Base-by-base conservation (phyloP, 768 basidiomycete species). In the Austroboletus eburneus region DNA sequence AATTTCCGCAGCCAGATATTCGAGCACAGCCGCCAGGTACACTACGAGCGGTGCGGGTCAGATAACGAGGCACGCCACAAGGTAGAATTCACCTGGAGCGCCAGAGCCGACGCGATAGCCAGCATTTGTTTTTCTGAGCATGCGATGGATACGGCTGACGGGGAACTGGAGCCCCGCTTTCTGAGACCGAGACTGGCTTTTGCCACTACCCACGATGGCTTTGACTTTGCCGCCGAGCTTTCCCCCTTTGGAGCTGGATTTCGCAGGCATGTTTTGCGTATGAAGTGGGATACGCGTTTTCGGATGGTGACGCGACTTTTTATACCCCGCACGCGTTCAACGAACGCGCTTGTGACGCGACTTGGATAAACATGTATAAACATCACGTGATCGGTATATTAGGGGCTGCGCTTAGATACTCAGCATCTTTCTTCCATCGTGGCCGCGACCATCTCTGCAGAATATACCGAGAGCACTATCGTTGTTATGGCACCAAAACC, bases 1-100 rank as follows among this genome's bases (percentile, higher is more conserved):
- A 66, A 95, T 93, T 67, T 95, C 92, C 38, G 92, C 92, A 33
- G 91, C 82, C 50, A 94, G 79, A 69, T 95, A 91, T 64, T 93
- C 92, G 48, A 94, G 83, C 48, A 93, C 91, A 38, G 90, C 90
- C 43, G 90, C 91, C 54, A 93, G 84, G 70, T 94, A 94, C 39
- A 94, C 89, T 87, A 58, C 30, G n/a, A 6, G 7, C 0, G 9
- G 1, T 35, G 4, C 8, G 10, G 12, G n/a, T 47, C 23, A 29
- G 43, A 25, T 14, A 2, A 14, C 5, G n/a, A 21, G 16, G 43
- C 9, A 18, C 9, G 22, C n/a, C 10, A 64, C 71, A 27, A 21
- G 12, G 27, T 1, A 32, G 16, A 16, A 36, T 4, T 18, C 51
- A 87, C 85, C 86, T 61, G 86, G 90, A 56, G 91, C 88, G 69